Conservation (phyloP, 2,329 filamentous ascomycete genomes). For the Phyllachora maydis region DNA sequence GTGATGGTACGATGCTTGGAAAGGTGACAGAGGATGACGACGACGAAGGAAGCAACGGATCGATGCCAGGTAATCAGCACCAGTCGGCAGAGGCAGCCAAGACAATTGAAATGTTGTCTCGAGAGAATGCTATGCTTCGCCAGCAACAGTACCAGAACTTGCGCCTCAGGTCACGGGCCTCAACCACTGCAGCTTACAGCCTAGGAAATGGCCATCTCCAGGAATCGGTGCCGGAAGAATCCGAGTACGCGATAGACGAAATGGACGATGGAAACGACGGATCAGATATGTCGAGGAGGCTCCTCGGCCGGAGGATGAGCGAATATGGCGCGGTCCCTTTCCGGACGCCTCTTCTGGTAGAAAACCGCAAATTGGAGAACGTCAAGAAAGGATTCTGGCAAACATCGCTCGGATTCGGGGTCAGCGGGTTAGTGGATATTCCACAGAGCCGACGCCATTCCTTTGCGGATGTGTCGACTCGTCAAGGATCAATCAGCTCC, state of each 20-base stretch:
- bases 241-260: constrained; percentile 54
- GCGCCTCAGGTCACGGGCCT: constrained; percentile 34
- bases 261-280: constrained; percentile 40
- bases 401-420: constrained; percentile 43
- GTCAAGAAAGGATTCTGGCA: constrained; percentile 53
- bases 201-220: constrained; percentile 42
- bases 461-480: constrained; percentile 48
- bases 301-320: constrained; percentile 31
- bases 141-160: constrained; percentile 29
- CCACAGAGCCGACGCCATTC: constrained; percentile 64
- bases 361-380: constrained; percentile 42
- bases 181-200: constrained; percentile 31
- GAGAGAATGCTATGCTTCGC: constrained; percentile 41
- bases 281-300: constrained; percentile 20
- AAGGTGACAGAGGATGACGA: constrained; percentile 51
- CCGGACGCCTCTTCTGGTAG: constrained; percentile 26
- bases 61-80: constrained; percentile 29
- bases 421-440: constrained; percentile 38
- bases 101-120: constrained; percentile 38
- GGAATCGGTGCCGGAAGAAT: constrained; percentile 40
- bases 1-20: constrained; percentile 36
- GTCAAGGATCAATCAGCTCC: constrained; percentile 42
- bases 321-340: constrained; percentile 26
- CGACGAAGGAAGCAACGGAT: constrained; percentile 33
- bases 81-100: constrained; percentile 37